A percentile compares a stretch with the other conserved stretches of the same genome.
phyloP scores from a whole-genome alignment of 176 grass and related monocot genomes.

The Carex cristatella region DNA sequence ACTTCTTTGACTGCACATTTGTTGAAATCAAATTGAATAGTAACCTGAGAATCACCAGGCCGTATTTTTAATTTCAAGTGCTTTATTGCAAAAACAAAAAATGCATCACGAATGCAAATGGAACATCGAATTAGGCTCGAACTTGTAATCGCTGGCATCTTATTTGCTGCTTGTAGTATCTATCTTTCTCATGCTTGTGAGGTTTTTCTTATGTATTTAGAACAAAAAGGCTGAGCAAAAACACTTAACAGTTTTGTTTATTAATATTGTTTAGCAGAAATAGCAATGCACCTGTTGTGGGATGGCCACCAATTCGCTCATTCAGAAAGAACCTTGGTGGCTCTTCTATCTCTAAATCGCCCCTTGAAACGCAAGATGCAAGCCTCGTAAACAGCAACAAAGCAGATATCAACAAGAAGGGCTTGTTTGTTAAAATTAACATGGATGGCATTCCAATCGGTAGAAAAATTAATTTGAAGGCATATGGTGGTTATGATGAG shows the following conservation, averaged over 20 bases:
- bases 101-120: background rate
- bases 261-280: conserved; percentile 34
- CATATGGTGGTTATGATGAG: conserved; percentile 27
- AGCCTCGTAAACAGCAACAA: background rate
- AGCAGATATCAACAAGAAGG: conserved; percentile 20
- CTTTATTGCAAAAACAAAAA: background rate
- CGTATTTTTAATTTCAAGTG: background rate
- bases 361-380: conserved; percentile 10
- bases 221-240: background rate
- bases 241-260: background rate
- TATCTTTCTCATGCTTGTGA: background rate
- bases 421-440: conserved; percentile 35
- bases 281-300: conserved; percentile 45
- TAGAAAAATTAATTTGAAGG: conserved; percentile 33
- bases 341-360: conserved; percentile 11
- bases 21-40: background rate
- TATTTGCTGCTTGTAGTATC: background rate
- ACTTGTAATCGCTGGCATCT: background rate
- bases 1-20: background rate
- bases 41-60: background rate
- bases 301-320: conserved; percentile 73
- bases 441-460: conserved; percentile 37
- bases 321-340: conserved; percentile 78
- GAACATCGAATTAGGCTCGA: background rate
- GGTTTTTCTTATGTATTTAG: background rate